Base-by-base conservation (phyloP, 1,284 basidiomycete genomes). In the Inonotus obliquus region DNA sequence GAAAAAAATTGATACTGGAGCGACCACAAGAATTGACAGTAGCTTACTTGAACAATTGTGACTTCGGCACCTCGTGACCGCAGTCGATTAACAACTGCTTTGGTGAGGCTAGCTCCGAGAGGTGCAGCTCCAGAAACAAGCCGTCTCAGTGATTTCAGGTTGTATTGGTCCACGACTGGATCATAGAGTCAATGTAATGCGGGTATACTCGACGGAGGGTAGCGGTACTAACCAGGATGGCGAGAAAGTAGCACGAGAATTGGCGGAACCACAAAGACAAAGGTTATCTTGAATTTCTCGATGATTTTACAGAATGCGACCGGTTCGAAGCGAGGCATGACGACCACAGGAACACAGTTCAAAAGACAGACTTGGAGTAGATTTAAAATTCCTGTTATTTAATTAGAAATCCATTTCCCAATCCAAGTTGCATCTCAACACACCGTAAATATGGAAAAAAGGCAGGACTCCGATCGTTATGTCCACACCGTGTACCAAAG, bases 51-150 rank as follows among this genome's bases (percentile, higher is more conserved):
- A 5, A 59, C 63, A 37, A 82, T 67, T 45, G 57, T 29, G 14
- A 69, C 67, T n/a, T 72, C 57, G 1, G 71, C 70, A 6, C 80
- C 80, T 1, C 73, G 65, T 4, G 67, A 69, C 21, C 67, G 69
- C n/a, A 86, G 67, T n/a, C 80, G 74, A 5, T 73, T 71, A 53
- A 69, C 69, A 0, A 82, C 72, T 21, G 77, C 72, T 73, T 79
- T 72, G 11, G 84, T 81, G 13, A 94, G 77, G 9, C 83, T 79
- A 0, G 77, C 76, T 1, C 89, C 85, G 5, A 95, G 79, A 0
- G 94, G 93, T 1, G 95, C 95, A 0, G 93, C 95, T 4, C 92
- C 94, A 1, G 85, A 90, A 66, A 86, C 79, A 54, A 94, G 68
- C 5, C 81, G 73, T 25, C 77, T 73, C 13, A 96, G 70, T 1